Evolutionary conservation across 345 rosid genomes (phyloP), one percentile per base, ranked within the genome.

Genomic region (Eucalyptus pumila): DNA sequence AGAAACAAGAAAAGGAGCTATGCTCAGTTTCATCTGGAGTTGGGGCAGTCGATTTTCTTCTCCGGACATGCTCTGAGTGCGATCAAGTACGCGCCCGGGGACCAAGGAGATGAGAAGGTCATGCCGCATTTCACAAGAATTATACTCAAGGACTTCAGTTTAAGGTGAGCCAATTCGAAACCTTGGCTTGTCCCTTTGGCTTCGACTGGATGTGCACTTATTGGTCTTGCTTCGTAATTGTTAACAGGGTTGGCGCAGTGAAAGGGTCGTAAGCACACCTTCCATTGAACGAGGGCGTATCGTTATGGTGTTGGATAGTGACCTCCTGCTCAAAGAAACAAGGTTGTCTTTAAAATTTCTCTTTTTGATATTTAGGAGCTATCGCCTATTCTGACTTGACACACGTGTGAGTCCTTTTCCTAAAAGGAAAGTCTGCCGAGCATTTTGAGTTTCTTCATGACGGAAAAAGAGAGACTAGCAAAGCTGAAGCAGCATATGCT

Each of bases 21-120:
- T 89, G 95, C 96, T 9, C 99, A 96, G 92, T 88, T 96, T 40
- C 95, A 97, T 94, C 90, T 97, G 89, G 98, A 98, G 49, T 89
- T 97, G 40, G 99, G 98, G 40, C 99, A 98, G 89, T 94, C 72
- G 98, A 98, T 94, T 97, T 98, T 91, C 94, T 94, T 90, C 93
- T 98, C 85, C 95, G 91, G 8, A 88, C 91, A 6, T 98, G 99
- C 88, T 80, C 90, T 14, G 87, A 88, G 2, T 96, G 99, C 80
- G 97, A 50, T 89, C 86, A 92, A 92, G 90, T 98, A 94, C 86
- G 92, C 98, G 88, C 95, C 98, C 8, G 99, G 98, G 19, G 95
- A 96, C 52, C 94, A 93, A 88, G 87, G 32, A 37, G 99, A 98
- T 91, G 98, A 98, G 90, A 98, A 96, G 92, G 92, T 34, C 99